Base-by-base conservation (phyloP, 2,329 filamentous ascomycete genomes). In the Zasmidium cellare region DNA sequence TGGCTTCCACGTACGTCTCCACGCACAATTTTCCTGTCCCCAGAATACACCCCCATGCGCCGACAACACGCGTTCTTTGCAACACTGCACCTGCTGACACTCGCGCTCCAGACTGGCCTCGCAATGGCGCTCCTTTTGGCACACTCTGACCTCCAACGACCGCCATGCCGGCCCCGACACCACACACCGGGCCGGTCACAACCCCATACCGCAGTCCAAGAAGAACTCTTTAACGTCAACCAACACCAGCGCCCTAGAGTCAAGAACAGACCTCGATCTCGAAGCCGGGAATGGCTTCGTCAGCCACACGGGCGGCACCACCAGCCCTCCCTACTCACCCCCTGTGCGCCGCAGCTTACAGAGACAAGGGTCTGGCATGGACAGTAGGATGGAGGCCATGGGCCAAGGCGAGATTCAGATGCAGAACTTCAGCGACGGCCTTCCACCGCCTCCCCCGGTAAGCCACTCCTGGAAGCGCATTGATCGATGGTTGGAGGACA, bases 151-250 rank as follows among this genome's bases (percentile, higher is more conserved):
- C 73, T 88, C 85, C 64, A 83, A 87, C 70, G 83, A 87, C 79
- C 96, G 94, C 62, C 86, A 99, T 80, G 96, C 94, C 64, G 88
- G 87, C 61, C 90, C 89, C 81, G 91, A 99, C 78, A 96, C 93
- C 59, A 92, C 94, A 51, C 96, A 96, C 78, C 88, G 92, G 72
- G 91, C 90, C 60, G 92, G 92, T 64, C 87, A 89, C 72, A 90
- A 96, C 60, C 92, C 92, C 61, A 85, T 97, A 60, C 87, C 88
- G 64, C 89, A 92, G 76, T 89, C 86, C 75, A 86, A 91, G 66
- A 87, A 92, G 76, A 86, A 87, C 65, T 88, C 90, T 62, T 84
- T 97, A 71, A 93, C 91, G 45, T 92, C 92, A 52, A 54, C 59
- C 28, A 89, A 91, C 56, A 96, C 92, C 46, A 86, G 80, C 69